These are phyloP conservation scores for Litchi chinensis DNA, from an alignment of 345 rosid genomes.

Conservation along the genomic window DNA sequence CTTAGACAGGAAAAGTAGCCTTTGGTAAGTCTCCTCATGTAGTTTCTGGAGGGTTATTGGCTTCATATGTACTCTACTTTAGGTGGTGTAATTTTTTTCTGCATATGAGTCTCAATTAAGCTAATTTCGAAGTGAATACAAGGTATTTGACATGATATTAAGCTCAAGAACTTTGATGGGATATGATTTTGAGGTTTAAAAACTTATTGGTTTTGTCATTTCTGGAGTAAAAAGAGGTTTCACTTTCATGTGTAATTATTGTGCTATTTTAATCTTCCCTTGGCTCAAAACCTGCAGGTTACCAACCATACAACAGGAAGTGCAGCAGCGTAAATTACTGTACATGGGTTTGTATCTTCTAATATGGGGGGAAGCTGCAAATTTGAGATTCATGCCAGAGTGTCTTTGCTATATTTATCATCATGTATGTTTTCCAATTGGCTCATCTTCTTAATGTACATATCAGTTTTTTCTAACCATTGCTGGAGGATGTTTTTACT, in stretches of 20 bases:
- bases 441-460: constrained; percentile 16
- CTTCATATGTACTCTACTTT: not conserved
- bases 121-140: not conserved
- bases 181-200: not conserved
- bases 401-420: constrained; percentile 98
- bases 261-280: constrained; percentile 16
- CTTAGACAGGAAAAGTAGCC: constrained; percentile 96
- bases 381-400: constrained; percentile 99
- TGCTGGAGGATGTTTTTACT: not conserved
- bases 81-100: not conserved
- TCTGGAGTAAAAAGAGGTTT: not conserved
- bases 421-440: constrained; percentile 67
- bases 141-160: not conserved
- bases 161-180: not conserved
- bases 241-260: not conserved
- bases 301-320: constrained; percentile 98
- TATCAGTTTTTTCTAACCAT: not conserved
- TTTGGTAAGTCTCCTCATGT: constrained; percentile 63
- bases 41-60: constrained; percentile 5
- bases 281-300: constrained; percentile 57
- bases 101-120: not conserved
- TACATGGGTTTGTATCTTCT: constrained; percentile 97
- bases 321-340: constrained; percentile 93
- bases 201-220: not conserved
- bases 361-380: constrained; percentile 99